A percentile compares a stretch with the other conserved stretches of the same genome.
phyloP scores from a whole-genome alignment of 371 early-diverging fungal species.

The Lichtheimia corymbifera region DNA sequence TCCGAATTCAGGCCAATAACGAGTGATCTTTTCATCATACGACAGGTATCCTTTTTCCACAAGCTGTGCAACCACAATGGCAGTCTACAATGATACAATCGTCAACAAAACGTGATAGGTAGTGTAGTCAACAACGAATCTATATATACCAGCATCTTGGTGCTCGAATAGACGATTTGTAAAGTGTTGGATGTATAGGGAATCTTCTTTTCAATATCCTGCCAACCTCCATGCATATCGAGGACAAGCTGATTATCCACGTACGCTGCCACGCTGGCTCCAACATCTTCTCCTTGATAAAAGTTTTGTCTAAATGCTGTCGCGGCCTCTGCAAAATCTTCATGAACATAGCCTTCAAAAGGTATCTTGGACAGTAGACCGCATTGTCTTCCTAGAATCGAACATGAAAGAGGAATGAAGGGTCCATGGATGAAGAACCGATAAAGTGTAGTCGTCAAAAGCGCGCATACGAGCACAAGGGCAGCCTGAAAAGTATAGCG shows the following conservation, averaged over 20 bases:
- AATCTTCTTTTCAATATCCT: slow-evolving; percentile 36
- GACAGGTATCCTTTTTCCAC: slow-evolving; percentile 59
- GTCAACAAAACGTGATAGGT: background rate
- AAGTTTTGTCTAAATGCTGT: slow-evolving; percentile 34
- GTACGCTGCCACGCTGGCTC: slow-evolving; percentile 53
- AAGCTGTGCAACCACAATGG: slow-evolving; percentile 60
- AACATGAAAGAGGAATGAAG: slow-evolving; percentile 11
- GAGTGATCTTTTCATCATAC: slow-evolving; percentile 53
- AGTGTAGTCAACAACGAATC: too few species aligned
- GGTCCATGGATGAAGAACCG: background rate
- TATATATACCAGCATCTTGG: slow-evolving; percentile 66
- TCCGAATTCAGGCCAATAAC: slow-evolving; percentile 81
- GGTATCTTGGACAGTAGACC: slow-evolving; percentile 5
- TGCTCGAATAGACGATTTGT: slow-evolving; percentile 68
- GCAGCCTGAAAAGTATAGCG: too few species aligned
- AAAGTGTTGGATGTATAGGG: slow-evolving; percentile 57
- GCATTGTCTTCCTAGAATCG: background rate
- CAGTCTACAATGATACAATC: slow-evolving; percentile 18
- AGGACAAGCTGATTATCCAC: slow-evolving; percentile 61
- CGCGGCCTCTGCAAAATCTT: slow-evolving; percentile 30
- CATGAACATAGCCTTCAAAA: slow-evolving; percentile 24
- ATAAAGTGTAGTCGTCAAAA: too few species aligned
- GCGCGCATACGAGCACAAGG: too few species aligned
- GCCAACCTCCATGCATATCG: slow-evolving; percentile 69
- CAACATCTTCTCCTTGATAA: slow-evolving; percentile 44